Evolutionary conservation across 2,329 filamentous ascomycete genomes (phyloP), one percentile per base, ranked within the genome.

Genomic region (Hymenoscyphus scutula): DNA sequence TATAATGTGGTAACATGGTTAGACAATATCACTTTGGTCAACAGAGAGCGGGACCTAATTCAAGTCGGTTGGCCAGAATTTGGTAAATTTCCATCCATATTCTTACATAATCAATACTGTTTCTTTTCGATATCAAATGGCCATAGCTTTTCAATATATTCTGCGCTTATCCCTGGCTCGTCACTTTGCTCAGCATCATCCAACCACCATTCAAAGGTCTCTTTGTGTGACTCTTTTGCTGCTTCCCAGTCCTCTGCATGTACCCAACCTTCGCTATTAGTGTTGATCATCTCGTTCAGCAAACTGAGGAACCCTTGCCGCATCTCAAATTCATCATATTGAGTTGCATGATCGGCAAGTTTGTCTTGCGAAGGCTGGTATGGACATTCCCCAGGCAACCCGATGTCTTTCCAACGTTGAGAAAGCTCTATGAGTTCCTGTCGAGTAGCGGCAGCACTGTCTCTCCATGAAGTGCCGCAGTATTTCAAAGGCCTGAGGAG

Each of bases 361-460:
- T 70, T 69, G 15, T 65, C 61, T 1, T 37, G 3, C 10, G 61
- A 66, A 19, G 67, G 69, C 19, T 53, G 53, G 58, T 65, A 71
- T 38, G 71, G 75, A 71, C 73, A 77, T 48, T 66, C 65, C 19
- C 68, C 73, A 53, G 64, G 53, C 61, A 80, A 69, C 17, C 77
- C 77, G 60, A 79, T 74, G 34, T 75, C 69, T 54, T 70, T 67
- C 77, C 76, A 80, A 10, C 60, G 63, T 62, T 59, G 68, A 58
- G 75, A 72, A 23, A 74, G 73, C 58, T 76, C 71, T 59, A 78
- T 76, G n/a, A 80, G 62, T 61, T 78, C 75, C 60, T 79, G 71
- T 11, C 71, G 74, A 32, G 79, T 71, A 15, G 74, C 75, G 58
- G 76, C 71, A 19, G 72, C 72, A 7, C 77, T 73, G 66, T 79